Evolutionary conservation across 148 eudicot genomes (phyloP).

Genomic region (Rhododendron kiyosumense): DNA sequence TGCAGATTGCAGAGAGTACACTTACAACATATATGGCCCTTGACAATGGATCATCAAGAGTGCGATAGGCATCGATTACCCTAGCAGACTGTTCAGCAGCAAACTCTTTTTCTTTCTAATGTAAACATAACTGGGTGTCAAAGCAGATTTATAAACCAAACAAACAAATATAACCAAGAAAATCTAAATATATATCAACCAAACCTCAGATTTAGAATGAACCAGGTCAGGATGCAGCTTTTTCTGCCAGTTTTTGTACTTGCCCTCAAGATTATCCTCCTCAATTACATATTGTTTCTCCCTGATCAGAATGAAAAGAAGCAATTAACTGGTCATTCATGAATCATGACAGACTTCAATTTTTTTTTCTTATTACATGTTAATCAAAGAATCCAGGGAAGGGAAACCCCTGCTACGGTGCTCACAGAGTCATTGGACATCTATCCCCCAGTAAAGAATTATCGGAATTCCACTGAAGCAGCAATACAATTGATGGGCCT

Average conservation of each 20-base stretch:
- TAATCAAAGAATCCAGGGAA: neutral
- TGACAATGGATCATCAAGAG: slow-evolving; percentile 60
- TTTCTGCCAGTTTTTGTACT: slow-evolving; percentile 94
- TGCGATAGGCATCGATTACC: slow-evolving; percentile 86
- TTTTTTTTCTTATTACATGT: neutral
- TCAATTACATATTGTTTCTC: slow-evolving; percentile 60
- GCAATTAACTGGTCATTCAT: neutral
- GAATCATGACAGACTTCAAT: neutral
- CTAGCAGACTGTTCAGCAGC: slow-evolving; percentile 93
- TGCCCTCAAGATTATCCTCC: slow-evolving; percentile 56
- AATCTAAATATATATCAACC: neutral
- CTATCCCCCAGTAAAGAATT: neutral
- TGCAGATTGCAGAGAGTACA: neutral
- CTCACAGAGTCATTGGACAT: neutral
- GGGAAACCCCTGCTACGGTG: neutral
- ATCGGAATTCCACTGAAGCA: neutral
- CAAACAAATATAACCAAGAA: neutral
- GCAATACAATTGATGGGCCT: neutral
- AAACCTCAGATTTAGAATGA: slow-evolving; percentile 84
- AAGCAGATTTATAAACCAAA: slow-evolving; percentile 1
- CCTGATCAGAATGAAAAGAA: slow-evolving; percentile 32
- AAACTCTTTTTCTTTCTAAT: slow-evolving; percentile 73
- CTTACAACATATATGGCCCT: slow-evolving; percentile 84
- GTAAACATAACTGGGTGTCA: slow-evolving; percentile 8
- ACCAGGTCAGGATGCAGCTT: slow-evolving; percentile 95